Evolutionary conservation across 106 monocot species (phyloP).

Genomic region (Platanthera zijinensis): DNA sequence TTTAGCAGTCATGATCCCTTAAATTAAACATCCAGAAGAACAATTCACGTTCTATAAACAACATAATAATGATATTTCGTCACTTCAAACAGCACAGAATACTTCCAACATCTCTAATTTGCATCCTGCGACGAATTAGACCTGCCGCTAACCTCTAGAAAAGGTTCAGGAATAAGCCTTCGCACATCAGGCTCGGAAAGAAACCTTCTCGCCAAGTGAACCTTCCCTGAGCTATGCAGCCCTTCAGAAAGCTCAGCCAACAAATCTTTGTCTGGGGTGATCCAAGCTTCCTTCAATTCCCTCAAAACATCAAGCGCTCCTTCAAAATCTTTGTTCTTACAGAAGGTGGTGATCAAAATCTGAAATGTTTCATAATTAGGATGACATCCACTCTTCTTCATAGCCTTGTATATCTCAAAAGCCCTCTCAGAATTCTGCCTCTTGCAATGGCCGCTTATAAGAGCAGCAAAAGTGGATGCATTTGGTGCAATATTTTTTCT

Average conservation of each 20-base stretch:
- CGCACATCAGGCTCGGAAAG: slow-evolving; percentile 16
- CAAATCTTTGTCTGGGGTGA: slow-evolving; percentile 51
- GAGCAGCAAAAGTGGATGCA: slow-evolving; percentile 64
- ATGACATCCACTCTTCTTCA: slow-evolving; percentile 58
- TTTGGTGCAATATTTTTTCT: slow-evolving; percentile 44
- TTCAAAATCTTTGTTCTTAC: slow-evolving; percentile 68
- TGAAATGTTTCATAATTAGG: slow-evolving; percentile 44
- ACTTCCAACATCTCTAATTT: neutral
- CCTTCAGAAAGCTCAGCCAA: slow-evolving; percentile 44
- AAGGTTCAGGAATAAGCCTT: slow-evolving; percentile 33
- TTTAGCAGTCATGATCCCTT: neutral
- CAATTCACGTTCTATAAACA: neutral
- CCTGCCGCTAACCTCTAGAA: slow-evolving; percentile 4
- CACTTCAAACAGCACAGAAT: neutral
- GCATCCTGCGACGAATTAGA: neutral
- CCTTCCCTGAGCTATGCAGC: slow-evolving; percentile 37
- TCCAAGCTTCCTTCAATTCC: slow-evolving; percentile 58
- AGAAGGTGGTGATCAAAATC: slow-evolving; percentile 56
- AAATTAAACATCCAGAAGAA: neutral
- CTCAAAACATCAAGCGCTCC: slow-evolving; percentile 59
- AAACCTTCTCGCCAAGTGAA: slow-evolving; percentile 20
- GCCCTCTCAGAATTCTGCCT: slow-evolving; percentile 87
- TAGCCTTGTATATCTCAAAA: slow-evolving; percentile 67
- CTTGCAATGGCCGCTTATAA: slow-evolving; percentile 75
- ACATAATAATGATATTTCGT: too few relatives aligned